phyloP scores from a whole-genome alignment of 768 basidiomycete species.

The Trametopsis cervina region DNA sequence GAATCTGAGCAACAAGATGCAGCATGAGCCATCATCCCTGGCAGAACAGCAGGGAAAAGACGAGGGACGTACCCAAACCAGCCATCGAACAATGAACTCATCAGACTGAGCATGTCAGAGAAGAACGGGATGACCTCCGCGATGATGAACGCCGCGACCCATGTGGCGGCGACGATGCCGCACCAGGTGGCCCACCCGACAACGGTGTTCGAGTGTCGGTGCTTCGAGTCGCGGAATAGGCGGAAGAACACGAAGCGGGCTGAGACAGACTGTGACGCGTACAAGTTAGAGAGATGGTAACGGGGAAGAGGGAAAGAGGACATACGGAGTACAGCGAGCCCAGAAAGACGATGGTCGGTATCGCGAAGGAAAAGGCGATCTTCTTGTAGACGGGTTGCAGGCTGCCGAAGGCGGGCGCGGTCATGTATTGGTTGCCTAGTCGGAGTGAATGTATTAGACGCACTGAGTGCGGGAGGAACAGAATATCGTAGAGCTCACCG shows the following conservation, averaged over 20 bases:
- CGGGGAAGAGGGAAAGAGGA: too few relatives aligned
- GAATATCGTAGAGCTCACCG: slow-evolving; percentile 1
- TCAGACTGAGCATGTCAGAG: slow-evolving; percentile 34
- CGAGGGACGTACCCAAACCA: slow-evolving; percentile 2
- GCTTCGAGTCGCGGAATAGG: slow-evolving; percentile 31
- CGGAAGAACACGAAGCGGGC: slow-evolving; percentile 41
- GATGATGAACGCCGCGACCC: slow-evolving; percentile 22
- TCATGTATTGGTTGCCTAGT: slow-evolving; percentile 37
- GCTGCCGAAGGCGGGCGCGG: slow-evolving; percentile 37
- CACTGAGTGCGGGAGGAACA: neutral
- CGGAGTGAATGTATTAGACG: too few relatives aligned
- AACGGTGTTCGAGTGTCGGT: slow-evolving; percentile 25
- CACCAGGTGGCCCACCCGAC: slow-evolving; percentile 20
- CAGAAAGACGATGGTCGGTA: slow-evolving; percentile 41
- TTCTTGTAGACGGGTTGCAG: slow-evolving; percentile 31
- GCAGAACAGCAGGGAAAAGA: too few relatives aligned
- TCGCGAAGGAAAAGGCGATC: slow-evolving; percentile 38
- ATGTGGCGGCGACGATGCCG: slow-evolving; percentile 20
- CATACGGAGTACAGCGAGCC: slow-evolving; percentile 36
- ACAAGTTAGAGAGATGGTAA: neutral
- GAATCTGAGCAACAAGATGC: slow-evolving; percentile 22
- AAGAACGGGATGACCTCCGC: slow-evolving; percentile 27
- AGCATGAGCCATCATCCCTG: slow-evolving; percentile 28
- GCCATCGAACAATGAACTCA: slow-evolving; percentile 33
- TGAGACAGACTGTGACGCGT: slow-evolving; percentile 27